These are phyloP conservation scores for Abortiporus biennis DNA, from an alignment of 1,284 basidiomycete species.

Conservation along the genomic window DNA sequence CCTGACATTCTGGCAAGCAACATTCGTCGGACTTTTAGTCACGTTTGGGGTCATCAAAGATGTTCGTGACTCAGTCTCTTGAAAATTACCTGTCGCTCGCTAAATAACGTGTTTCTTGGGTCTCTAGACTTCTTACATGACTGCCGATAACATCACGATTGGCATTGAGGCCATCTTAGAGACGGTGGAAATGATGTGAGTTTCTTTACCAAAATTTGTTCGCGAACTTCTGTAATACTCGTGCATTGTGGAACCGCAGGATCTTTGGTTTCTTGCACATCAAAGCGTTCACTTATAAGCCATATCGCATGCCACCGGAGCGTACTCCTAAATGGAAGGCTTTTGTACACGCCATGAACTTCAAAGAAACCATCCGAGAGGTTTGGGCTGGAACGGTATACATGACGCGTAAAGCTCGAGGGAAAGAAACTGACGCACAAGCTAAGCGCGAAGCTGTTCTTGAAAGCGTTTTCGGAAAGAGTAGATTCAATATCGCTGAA, in stretches of 20 bases:
- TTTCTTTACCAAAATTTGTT: slow-evolving; percentile 8
- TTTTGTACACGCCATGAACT: slow-evolving; percentile 60
- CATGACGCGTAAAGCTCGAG: slow-evolving; percentile 43
- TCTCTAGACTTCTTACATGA: slow-evolving; percentile 60
- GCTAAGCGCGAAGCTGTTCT: slow-evolving; percentile 44
- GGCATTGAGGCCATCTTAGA: slow-evolving; percentile 66
- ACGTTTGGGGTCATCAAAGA: slow-evolving; percentile 62
- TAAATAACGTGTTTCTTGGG: background rate
- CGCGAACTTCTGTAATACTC: background rate
- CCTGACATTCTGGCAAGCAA: slow-evolving; percentile 77
- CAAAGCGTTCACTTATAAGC: slow-evolving; percentile 68
- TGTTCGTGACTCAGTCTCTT: too few relatives aligned
- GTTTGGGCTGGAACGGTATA: slow-evolving; percentile 50
- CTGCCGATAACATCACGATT: slow-evolving; percentile 69
- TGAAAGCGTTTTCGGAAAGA: slow-evolving; percentile 42
- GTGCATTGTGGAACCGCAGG: slow-evolving; percentile 24
- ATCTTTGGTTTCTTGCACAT: slow-evolving; percentile 69
- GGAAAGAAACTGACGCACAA: slow-evolving; percentile 41
- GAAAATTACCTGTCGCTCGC: too few relatives aligned
- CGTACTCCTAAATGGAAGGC: slow-evolving; percentile 47
- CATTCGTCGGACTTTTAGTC: slow-evolving; percentile 53
- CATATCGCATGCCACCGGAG: slow-evolving; percentile 38
- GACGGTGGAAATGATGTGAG: slow-evolving; percentile 74
- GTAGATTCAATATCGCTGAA: slow-evolving; percentile 15
- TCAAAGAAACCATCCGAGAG: slow-evolving; percentile 60